Evolutionary conservation across 1,139 yeast species (phyloP), one percentile per base, ranked within the genome.

Genomic region (Pichia cactophila): DNA sequence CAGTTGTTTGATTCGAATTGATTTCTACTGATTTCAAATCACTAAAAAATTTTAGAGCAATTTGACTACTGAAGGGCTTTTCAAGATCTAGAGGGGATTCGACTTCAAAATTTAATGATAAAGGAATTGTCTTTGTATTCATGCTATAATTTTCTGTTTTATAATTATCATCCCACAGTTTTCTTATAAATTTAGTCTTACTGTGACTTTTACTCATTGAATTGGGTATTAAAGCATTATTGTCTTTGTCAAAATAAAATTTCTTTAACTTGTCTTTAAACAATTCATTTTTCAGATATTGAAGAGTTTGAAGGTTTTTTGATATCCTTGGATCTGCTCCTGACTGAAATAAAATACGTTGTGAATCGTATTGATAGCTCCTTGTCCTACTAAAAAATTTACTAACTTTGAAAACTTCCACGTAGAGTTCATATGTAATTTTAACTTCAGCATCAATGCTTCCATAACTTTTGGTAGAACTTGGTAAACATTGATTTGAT

Each of bases 151-250:
- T 55, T 26, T 53, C 52, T 16, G 36, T 8, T 35, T 50, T 56
- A 33, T 58, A 59, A 41, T 56, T 50, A 20, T 44, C 43, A 47
- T 58, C 52, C 59, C 59, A 59, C 2, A 59, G 41, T 20, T 54
- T 33, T 35, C 61, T 48, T 2, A 59, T 49, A 16, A 55, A 54
- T 48, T 58, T 55, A 5, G 61, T 55, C 20, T 51, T 53, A 17
- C 45, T 49, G 41, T 58, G 60, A 5, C 53, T 42, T 17, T 46
- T 48, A n/a, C 42, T 51, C 12, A 58, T 39, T 4, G 60, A 57
- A 20, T 51, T 54, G 20, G 51, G 53, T 29, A 56, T 52, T 45
- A 60, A 49, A 1, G 54, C 45, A 26, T 54, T 50, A 5, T 51
- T 44, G 4, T 43, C 50, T 14, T 48, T 42, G 44, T 57, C 58